Evolutionary conservation across 2,329 filamentous ascomycete species (phyloP).

Genomic region (Microsporum canis): DNA sequence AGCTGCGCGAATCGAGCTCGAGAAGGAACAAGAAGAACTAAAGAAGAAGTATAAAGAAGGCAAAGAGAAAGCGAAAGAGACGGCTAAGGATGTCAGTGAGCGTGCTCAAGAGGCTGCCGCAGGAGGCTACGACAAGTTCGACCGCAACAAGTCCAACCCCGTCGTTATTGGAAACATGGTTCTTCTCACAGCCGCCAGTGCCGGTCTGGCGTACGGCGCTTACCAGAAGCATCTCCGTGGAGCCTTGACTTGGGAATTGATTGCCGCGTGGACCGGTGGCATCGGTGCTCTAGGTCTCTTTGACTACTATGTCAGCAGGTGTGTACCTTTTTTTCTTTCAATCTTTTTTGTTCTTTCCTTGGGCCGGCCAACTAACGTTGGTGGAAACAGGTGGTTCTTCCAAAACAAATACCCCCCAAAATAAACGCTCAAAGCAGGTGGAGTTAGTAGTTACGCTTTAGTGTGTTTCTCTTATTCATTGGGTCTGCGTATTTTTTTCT

Average conservation of each 20-base stretch:
- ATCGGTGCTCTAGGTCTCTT: slow-evolving; percentile 35
- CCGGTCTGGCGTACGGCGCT: slow-evolving; percentile 37
- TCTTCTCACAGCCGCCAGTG: slow-evolving; percentile 30
- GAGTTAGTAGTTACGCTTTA: neutral
- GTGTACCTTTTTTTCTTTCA: slow-evolving; percentile 16
- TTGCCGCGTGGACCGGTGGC: slow-evolving; percentile 33
- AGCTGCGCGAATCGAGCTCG: slow-evolving; percentile 35
- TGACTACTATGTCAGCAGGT: slow-evolving; percentile 43
- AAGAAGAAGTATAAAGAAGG: neutral
- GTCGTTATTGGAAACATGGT: slow-evolving; percentile 38
- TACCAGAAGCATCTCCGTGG: slow-evolving; percentile 37
- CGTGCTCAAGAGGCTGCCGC: slow-evolving; percentile 23
- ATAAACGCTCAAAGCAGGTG: neutral
- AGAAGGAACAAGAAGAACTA: slow-evolving; percentile 20
- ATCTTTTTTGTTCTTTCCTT: too few relatives aligned
- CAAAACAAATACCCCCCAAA: slow-evolving; percentile 38
- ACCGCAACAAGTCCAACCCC: slow-evolving; percentile 36
- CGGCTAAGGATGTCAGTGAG: slow-evolving; percentile 18
- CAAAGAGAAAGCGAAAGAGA: slow-evolving; percentile 15
- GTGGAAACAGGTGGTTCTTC: slow-evolving; percentile 34
- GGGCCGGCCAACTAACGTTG: too few relatives aligned
- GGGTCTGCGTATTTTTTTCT: neutral
- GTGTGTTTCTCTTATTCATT: neutral
- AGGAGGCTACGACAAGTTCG: slow-evolving; percentile 22
- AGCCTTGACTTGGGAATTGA: slow-evolving; percentile 37